Evolutionary conservation across 73 alveolate genomes (phyloP), one percentile per base, ranked within the genome.

Genomic region (Tetrahymena borealis): DNA sequence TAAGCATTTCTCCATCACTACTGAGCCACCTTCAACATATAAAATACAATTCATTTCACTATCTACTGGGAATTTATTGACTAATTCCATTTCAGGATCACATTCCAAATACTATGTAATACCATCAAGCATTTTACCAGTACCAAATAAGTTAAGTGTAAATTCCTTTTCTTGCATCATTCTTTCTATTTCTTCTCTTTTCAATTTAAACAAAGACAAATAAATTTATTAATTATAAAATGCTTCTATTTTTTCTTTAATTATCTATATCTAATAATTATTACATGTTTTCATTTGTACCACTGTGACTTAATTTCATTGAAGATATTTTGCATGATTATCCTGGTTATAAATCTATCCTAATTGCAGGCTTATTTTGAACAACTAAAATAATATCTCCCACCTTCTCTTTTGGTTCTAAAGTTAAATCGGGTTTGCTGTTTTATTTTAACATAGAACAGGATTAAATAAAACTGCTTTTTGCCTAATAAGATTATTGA

Each of bases 111-210:
- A 60, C 85, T 60, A 28, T 1, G 85, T n/a, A 18, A 60, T 79
- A 39, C 93, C 95, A 38, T 85, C 95, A 31, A 39, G 39, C 38
- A 78, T 93, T 12, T 92, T 79, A 39, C 90, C 90, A 20, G 33
- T 39, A 4, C 91, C 95, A 79, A 92, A 92, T 13, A 92, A 42
- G 78, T 95, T 94, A 78, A 35, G 94, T 9, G 95, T 96, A 96
- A 40, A 95, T 77, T 79, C 97, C 96, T 32, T 91, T 95, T 41
- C 91, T 78, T 79, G 94, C 94, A 35, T 96, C 18, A 78, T 78
- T 79, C 38, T 92, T 92, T 92, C 95, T 41, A 92, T 78, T 92
- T 92, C 95, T 79, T 92, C 95, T 20, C 85, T 60, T 24, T 24
- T 18, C 10, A 20, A 60, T 18, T 60, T 2, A 2, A 24, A 1